Conservation (phyloP, 73 alveolate species). For the Paramecium biaurelia region DNA sequence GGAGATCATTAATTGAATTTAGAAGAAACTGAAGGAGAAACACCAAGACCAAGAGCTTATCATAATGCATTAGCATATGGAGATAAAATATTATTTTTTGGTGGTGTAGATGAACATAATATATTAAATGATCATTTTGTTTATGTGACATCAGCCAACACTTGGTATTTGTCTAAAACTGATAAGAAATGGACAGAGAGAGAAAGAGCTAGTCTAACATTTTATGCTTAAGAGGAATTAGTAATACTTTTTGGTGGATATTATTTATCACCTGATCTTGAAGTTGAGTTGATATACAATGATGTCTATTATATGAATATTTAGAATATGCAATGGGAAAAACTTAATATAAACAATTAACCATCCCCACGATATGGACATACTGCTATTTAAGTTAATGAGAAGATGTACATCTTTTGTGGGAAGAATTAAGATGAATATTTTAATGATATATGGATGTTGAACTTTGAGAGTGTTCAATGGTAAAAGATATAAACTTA, state of each 20-base stretch:
- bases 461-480: constrained; percentile 20
- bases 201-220: constrained; percentile 44
- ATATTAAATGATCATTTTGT: not conserved
- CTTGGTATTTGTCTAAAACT: constrained; percentile 35
- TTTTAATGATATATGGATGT: constrained; percentile 58
- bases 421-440: constrained; percentile 39
- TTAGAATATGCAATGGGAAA: not conserved
- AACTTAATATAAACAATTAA: not conserved
- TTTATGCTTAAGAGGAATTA: constrained; percentile 26
- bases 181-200: not conserved
- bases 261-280: not conserved
- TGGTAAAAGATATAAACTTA: constrained; percentile 33
- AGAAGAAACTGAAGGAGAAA: constrained; percentile 37
- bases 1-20: constrained; percentile 45
- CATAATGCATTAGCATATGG: constrained; percentile 60
- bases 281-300: not conserved
- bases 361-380: constrained; percentile 37
- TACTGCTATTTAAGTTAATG: constrained; percentile 16
- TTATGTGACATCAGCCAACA: not conserved
- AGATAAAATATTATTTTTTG: constrained; percentile 47
- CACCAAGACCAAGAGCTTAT: constrained; percentile 54
- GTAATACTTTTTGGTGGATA: constrained; percentile 34
- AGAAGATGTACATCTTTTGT: constrained; percentile 24
- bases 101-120: constrained; percentile 30
- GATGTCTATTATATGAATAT: constrained; percentile 26